A percentile compares a stretch with the other conserved stretches of the same genome.
Conservation (phyloP, 306 rosid species). For the Prunus armeniaca region DNA sequence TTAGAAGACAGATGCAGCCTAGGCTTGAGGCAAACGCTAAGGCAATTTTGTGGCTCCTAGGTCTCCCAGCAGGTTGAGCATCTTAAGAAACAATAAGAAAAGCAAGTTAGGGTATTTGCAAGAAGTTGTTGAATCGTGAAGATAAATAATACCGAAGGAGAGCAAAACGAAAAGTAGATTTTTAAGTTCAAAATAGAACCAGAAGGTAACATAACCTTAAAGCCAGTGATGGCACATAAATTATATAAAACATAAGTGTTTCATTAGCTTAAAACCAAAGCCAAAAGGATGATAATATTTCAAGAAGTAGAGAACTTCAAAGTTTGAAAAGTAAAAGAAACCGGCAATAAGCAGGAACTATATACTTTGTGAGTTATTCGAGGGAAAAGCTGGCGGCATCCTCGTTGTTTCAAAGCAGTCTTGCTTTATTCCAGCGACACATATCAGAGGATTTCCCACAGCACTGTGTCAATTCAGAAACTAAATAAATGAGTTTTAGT, state of each 20-base stretch:
- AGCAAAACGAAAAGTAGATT: not conserved
- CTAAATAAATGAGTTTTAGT: constrained; percentile 5
- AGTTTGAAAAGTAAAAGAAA: constrained; percentile 11
- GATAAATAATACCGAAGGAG: not conserved
- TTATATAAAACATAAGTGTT: constrained; percentile 1
- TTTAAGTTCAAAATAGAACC: constrained; percentile 1
- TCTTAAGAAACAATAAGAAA: constrained; percentile 33
- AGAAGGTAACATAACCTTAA: not conserved
- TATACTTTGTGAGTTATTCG: constrained; percentile 61
- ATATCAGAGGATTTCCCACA: constrained; percentile 78
- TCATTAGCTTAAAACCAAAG: constrained; percentile 25
- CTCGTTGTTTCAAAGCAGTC: constrained; percentile 53
- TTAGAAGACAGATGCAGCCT: constrained; percentile 71
- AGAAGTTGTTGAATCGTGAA: constrained; percentile 3
- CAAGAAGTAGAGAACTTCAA: constrained; percentile 15
- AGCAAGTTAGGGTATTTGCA: constrained; percentile 10
- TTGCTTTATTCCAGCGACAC: constrained; percentile 52
- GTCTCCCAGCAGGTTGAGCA: constrained; percentile 46
- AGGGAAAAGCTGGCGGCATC: constrained; percentile 28
- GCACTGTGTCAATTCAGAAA: constrained; percentile 49
- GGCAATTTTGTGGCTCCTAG: constrained; percentile 67
- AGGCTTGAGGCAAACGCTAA: constrained; percentile 82
- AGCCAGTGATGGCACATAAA: constrained; percentile 1
- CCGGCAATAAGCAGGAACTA: constrained; percentile 19
- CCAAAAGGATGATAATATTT: constrained; percentile 16